Base-by-base conservation (phyloP, 1,284 basidiomycete species). In the Wallemia hederae region DNA sequence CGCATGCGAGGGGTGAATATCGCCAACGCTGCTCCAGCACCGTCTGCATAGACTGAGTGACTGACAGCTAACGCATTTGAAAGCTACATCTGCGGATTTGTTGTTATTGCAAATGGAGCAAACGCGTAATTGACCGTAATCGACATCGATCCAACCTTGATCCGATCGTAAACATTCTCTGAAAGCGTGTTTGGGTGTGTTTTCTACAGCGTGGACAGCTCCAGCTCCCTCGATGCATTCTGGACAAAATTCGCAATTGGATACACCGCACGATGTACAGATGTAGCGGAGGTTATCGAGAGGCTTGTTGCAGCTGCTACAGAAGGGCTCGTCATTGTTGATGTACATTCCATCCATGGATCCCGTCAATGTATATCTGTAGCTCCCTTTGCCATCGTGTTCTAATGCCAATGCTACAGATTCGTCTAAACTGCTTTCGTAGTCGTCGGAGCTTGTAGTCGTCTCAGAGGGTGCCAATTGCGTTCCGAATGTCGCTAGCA, bases 1-100 rank as follows among this genome's bases (percentile, higher is more conserved):
- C 0, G 82, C 80, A 67, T 92, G 86, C 0, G 78, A 77, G 2
- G 88, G 88, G 67, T 92, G 88, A 24, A 90, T 78, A 66, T 89
- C 85, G 65, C 90, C 84, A 5, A 89, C 85, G 73, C 81, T 80
- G 65, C 24, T 26, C 49, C 83, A 83, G 68, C 86, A 90, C 1
- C 81, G 80, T 58, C 79, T 75, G 69, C 88, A 91, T 24, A 91
- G 71, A 65, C 82, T 80, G 67, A 87, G 83, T 63, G 82, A 81
- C 58, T 75, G 68, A 69, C 88, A 91, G 9, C 80, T 82, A 15
- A 79, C 78, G 63, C 72, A 71, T 73, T 59, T 1, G 14, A 60
- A 24, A 22, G 19, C 11, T 17, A 31, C 39, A 11, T 14, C 39
- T 17, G 22, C 14, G 9, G n/a, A n/a, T n/a, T n/a, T n/a, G 61